Base-by-base conservation (phyloP, 208 protist genomes). In the Acanthamoeba healyi region DNA sequence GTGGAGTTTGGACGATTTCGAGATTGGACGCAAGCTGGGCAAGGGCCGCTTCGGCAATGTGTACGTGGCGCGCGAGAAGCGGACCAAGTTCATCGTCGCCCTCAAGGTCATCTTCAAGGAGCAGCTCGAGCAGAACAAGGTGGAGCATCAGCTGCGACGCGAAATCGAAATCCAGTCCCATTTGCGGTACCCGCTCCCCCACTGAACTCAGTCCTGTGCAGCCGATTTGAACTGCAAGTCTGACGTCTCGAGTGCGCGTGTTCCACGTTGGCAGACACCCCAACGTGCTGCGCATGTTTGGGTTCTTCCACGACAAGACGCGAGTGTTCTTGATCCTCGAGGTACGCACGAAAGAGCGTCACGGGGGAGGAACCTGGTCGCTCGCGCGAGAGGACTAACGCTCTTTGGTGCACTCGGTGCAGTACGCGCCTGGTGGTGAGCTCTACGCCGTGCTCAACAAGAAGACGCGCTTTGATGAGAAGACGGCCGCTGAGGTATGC, bases 81-180 rank as follows among this genome's bases (percentile, higher is more conserved):
- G 97, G 40, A 98, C 96, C 91, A 99, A 99, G 94, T 99, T 98
- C 95, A 98, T 99, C 40, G 98, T 99, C 12, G 99, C 99, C 1
- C 97, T 99, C 40, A 99, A 98, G 94, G 97, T 98, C n/a, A 90
- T 98, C 51, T 98, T 97, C 93, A 98, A 99, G 81, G 97, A 97
- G 82, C 98, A 99, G 95, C 95, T 99, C 10, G 96, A 98, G 6
- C 98, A 99, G 92, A 97, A 98, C 51, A 97, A 98, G 51, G 98
- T 99, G 44, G 98, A 99, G 46, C 98, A 98, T 70, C 99, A 99
- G 97, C 97, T 99, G 24, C 96, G 99, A 7, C 97, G 99, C 34
- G 99, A 99, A 95, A 99, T 99, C 90, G 99, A 99, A 95, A 99
- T 99, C 86, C 99, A 99, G 88, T 99, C 99, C 36, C 98, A 99